phyloP scores from a whole-genome alignment of 257 asterid species.

The Solanum etuberosum region DNA sequence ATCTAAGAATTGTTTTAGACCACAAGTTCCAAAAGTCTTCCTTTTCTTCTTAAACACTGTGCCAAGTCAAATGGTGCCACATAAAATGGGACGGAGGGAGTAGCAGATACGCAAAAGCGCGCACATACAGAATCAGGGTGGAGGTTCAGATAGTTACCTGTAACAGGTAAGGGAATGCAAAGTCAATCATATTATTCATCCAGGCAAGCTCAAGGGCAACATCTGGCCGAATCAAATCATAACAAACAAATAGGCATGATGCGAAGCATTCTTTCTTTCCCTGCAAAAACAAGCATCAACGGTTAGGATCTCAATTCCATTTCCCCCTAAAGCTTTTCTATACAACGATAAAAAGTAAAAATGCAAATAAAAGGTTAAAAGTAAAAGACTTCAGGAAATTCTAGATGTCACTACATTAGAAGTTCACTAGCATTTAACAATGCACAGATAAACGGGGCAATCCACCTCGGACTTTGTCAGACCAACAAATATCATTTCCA shows the following conservation, averaged over 20 bases:
- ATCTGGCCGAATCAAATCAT: slow-evolving; percentile 84
- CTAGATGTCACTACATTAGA: neutral
- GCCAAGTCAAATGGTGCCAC: neutral
- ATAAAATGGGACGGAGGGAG: neutral
- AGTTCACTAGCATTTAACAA: neutral
- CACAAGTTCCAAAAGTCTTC: neutral
- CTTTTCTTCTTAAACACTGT: too few relatives aligned
- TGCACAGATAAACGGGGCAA: neutral
- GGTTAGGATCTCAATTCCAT: neutral
- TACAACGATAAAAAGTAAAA: neutral
- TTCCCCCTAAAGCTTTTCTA: neutral
- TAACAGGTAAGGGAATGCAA: slow-evolving; percentile 89
- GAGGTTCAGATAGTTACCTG: slow-evolving; percentile 49
- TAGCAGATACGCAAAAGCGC: neutral
- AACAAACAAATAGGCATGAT: slow-evolving; percentile 96
- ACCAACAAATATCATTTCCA: neutral
- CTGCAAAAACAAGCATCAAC: slow-evolving; percentile 27
- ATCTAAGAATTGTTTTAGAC: neutral
- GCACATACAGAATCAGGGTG: neutral
- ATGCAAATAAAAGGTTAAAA: neutral
- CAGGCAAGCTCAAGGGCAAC: slow-evolving; percentile 97
- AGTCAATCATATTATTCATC: slow-evolving; percentile 91
- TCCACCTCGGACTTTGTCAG: neutral
- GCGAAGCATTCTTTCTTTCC: slow-evolving; percentile 99
- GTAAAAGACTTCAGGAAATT: neutral